Evolutionary conservation across 345 rosid genomes (phyloP), one percentile per base, ranked within the genome.

Genomic region (Balakata baccata): DNA sequence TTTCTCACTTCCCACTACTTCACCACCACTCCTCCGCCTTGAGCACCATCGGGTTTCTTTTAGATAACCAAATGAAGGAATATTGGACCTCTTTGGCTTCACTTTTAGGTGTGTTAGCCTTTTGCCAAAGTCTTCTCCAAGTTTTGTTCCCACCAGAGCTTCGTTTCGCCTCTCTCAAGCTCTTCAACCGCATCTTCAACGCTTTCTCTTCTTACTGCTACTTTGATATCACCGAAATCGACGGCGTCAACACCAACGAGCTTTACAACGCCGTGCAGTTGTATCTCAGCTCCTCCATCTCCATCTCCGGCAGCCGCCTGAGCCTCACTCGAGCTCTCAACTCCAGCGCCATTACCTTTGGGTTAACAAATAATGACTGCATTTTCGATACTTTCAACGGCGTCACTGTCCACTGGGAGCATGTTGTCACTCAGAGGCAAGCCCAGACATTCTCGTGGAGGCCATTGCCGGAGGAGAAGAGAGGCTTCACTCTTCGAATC

Each of bases 201-300:
- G 47, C 87, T 72, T 88, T 89, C 82, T 88, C 89, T 45, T 34
- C 89, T 38, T 86, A 86, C 74, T 91, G 94, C 68, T 92, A 90
- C 90, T 95, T 87, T 71, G 99, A 95, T 82, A 92, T 92, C 69
- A 92, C 98, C 0, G 98, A 95, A 78, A 90, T 90, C 67, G 97
- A 95, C 77, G 99, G 98, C 56, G 97, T 95, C 17, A 95, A 95
- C 89, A 92, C 99, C 79, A 92, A 95, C 89, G 97, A 95, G 66
- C 99, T 95, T 76, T 95, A 95, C 86, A 85, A 86, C 94, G 99
- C 99, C n/a, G 96, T 90, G 74, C 99, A 95, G 85, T 94, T 95
- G 46, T 95, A 95, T 84, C 77, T 95, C 0, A 88, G 96, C 87
- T 86, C 92, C 50, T 87, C 88, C 23, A 87, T 86, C 34, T 90